Evolutionary conservation across 495 filamentous ascomycete genomes (phyloP), one percentile per base, ranked within the genome.

Genomic region (Aspergillus funiculosus): DNA sequence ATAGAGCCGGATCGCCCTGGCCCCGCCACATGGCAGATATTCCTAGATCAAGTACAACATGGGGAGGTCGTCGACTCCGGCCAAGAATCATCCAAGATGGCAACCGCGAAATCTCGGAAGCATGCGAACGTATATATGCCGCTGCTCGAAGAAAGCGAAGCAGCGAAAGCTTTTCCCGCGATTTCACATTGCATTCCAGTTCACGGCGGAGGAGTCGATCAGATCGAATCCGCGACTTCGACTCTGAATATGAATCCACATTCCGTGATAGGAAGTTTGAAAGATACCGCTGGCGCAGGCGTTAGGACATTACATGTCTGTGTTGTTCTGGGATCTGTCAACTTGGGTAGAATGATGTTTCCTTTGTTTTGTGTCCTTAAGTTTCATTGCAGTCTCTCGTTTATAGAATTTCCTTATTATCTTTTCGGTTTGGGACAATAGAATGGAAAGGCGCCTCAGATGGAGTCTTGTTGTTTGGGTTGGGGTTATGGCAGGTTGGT

Each of bases 81-180:
- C 52, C 57, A 24, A 37, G 37, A 9, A 56, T 60, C 5, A 57
- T 60, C 20, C 53, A 57, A 32, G 53, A 56, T 4, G 57, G 57
- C 7, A 39, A 51, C 11, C 41, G 48, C 20, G 47, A 57, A 8
- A 43, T 60, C 8, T 43, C 36, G 39, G 47, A 49, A 34, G 48
- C 30, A n/a, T 52, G 47, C n/a, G 44, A 52, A 13, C 43, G 45
- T 25, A 39, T 60, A 13, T 40, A 46, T 21, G 41, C 26, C 15
- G 43, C 50, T 29, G 50, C 47, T 2, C 45, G 48, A 14, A 36
- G 27, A 39, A 51, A 46, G 26, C 51, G 29, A 40, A 43, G 30
- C 25, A 32, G 37, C 24, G 56, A 48, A 8, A 18, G 24, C 14
- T 34, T 45, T 31, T 11, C 39, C 8, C 31, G 26, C 11, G 45